These are phyloP conservation scores for Nitzschia putrida DNA, from an alignment of 108 stramenopile species.

Conservation along the genomic window DNA sequence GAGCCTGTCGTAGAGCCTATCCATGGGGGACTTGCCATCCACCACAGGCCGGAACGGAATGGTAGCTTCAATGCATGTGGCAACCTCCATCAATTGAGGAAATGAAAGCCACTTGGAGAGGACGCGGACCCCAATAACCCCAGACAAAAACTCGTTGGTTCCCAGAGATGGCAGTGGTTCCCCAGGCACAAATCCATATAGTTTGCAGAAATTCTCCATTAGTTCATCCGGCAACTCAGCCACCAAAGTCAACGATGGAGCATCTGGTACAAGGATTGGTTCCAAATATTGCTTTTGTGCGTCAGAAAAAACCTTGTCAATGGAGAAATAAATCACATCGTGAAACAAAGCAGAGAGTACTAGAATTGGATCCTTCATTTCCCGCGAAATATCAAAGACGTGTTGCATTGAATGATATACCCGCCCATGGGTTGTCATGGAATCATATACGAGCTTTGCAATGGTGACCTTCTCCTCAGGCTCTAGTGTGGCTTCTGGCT, in stretches of 20 bases:
- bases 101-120: constrained; percentile 33
- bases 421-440: constrained; percentile 48
- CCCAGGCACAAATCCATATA: constrained; percentile 28
- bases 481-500: constrained; percentile 7
- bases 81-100: constrained; percentile 46
- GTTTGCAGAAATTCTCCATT: constrained; percentile 12
- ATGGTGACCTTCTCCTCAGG: constrained; percentile 20
- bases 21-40: constrained; percentile 48
- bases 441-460: constrained; percentile 48
- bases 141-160: constrained; percentile 64
- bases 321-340: constrained; percentile 58
- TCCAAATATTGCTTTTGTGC: constrained; percentile 41
- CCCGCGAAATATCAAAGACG: constrained; percentile 54
- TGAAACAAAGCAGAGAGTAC: constrained; percentile 61
- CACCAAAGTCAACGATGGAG: constrained; percentile 10
- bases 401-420: constrained; percentile 62
- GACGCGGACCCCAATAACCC: constrained; percentile 48
- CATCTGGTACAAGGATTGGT: constrained; percentile 25
- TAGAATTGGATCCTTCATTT: constrained; percentile 43
- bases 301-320: constrained; percentile 48
- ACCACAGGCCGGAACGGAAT: constrained; percentile 56
- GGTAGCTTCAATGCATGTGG: constrained; percentile 64
- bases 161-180: constrained; percentile 31
- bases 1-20: constrained; percentile 50
- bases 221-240: constrained; percentile 23